Base-by-base conservation (phyloP, 2,329 filamentous ascomycete genomes). In the Coniochaeta ligniaria region DNA sequence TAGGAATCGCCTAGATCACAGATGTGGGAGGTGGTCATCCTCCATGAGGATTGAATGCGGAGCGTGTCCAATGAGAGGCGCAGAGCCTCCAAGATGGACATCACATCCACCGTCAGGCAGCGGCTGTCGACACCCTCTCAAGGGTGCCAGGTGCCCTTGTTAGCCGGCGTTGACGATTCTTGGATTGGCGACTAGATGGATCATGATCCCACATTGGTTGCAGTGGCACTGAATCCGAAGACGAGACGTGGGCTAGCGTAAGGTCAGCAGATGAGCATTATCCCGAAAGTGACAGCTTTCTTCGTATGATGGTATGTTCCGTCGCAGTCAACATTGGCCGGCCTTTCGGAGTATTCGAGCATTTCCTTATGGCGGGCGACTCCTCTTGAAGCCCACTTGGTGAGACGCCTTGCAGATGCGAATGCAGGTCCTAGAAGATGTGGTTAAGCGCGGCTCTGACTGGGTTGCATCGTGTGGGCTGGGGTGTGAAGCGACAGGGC, bases 381-480 rank as follows among this genome's bases (percentile, higher is more conserved):
- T 28, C 11, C 24, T 52, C 26, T 28, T 52, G 24, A 9, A 52
- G 47, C 47, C 43, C 47, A 52, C 47, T 52, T 52, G 47, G 68
- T 38, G 16, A 57, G 28, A 38, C 54, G 31, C 33, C 67, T 69
- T 67, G 67, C 61, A 65, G 55, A 63, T 67, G 68, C 63, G 72
- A 71, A 76, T 70, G 75, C 75, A 77, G 74, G 75, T 76, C 74
- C 75, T 61, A 72, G 70, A 72, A 67, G 68, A 77, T 72, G 65
- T 63, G 73, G 74, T 70, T 71, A 76, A 71, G 73, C 73, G 72
- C 68, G 60, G 66, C 62, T 59, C 28, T 52, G 26, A 28, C 47
- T 28, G 47, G 26, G 55, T 62, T 55, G 57, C 61, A 64, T 59
- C 59, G 60, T 66, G 66, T 60, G 59, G 64, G 61, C 47, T 24